phyloP scores from a whole-genome alignment of 352 stramenopile species.

The Globisporangium cederbergense region DNA sequence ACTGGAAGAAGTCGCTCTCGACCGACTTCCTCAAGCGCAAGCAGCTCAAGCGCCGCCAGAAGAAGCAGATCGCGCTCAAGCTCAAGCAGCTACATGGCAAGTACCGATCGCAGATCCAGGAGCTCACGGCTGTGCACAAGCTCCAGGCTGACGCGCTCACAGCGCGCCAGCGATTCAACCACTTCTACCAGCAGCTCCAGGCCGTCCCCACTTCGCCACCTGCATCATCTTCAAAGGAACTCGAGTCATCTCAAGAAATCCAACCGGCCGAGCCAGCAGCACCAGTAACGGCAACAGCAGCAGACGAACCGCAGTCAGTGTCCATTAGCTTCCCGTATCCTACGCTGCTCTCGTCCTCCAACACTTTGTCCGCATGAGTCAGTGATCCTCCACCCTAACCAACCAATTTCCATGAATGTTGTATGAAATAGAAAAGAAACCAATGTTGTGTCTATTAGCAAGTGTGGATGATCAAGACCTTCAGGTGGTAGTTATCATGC shows the following conservation, averaged over 20 bases:
- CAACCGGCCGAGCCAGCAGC: not conserved
- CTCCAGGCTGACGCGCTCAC: constrained; percentile 46
- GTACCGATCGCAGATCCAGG: constrained; percentile 36
- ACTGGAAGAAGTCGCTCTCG: constrained; percentile 52
- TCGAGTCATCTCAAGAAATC: not conserved
- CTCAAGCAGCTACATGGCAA: constrained; percentile 44
- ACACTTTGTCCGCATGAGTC: constrained; percentile 18
- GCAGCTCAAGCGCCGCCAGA: constrained; percentile 68
- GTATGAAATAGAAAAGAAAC: constrained; percentile 9
- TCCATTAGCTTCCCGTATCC: constrained; percentile 21
- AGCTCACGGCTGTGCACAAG: constrained; percentile 44
- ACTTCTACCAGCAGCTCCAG: constrained; percentile 20
- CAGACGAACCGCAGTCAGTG: constrained; percentile 6
- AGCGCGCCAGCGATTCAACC: constrained; percentile 41
- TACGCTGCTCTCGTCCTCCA: constrained; percentile 11
- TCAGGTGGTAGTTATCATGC: not conserved
- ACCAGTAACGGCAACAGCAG: not conserved
- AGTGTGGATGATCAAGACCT: too few relatives aligned
- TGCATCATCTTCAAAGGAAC: not conserved
- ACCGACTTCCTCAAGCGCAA: constrained; percentile 59
- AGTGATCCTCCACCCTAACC: not conserved
- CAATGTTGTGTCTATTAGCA: not conserved
- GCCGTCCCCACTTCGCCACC: not conserved
- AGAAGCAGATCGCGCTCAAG: constrained; percentile 56
- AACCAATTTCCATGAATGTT: constrained; percentile 2